Evolutionary conservation across 1,284 basidiomycete genomes (phyloP).

Genomic region (Cutaneotrichosporon daszewskae): DNA sequence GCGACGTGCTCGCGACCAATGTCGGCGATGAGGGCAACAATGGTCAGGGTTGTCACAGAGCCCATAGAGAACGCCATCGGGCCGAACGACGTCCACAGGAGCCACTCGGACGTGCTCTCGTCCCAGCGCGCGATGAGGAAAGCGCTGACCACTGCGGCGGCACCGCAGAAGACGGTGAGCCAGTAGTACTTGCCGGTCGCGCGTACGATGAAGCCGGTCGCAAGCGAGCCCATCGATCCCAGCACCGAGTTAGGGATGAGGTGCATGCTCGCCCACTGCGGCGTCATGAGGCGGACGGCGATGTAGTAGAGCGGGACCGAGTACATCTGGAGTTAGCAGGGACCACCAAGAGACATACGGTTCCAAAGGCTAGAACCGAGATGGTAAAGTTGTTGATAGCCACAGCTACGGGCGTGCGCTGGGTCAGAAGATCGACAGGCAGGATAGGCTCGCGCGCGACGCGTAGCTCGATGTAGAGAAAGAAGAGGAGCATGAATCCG

Average conservation of each 20-base stretch:
- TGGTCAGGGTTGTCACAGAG: conserved; percentile 35
- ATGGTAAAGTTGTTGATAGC: conserved; percentile 66
- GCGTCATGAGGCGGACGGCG: conserved; percentile 68
- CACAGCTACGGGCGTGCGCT: conserved; percentile 65
- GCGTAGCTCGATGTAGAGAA: conserved; percentile 67
- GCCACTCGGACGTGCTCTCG: conserved; percentile 52
- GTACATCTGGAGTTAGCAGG: conserved; percentile 58
- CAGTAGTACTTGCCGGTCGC: conserved; percentile 72
- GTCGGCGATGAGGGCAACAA: conserved; percentile 68
- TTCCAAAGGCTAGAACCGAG: conserved; percentile 65
- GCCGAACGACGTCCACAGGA: conserved; percentile 14
- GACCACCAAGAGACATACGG: conserved; percentile 54
- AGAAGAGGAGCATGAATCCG: conserved; percentile 55
- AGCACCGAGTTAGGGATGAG: conserved; percentile 81
- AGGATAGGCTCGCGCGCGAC: conserved; percentile 75
- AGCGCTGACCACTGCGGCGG: conserved; percentile 21
- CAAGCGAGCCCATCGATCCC: conserved; percentile 71
- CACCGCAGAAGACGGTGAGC: conserved; percentile 45
- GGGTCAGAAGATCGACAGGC: conserved; percentile 66
- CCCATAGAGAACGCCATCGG: conserved; percentile 23
- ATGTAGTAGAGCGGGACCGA: conserved; percentile 82
- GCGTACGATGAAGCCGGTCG: conserved; percentile 80
- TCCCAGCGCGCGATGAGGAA: conserved; percentile 29
- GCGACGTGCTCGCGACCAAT: conserved; percentile 73
- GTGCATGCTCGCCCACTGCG: conserved; percentile 71